Conservation (phyloP, 352 stramenopile genomes). For the Phytophthora pisi region DNA sequence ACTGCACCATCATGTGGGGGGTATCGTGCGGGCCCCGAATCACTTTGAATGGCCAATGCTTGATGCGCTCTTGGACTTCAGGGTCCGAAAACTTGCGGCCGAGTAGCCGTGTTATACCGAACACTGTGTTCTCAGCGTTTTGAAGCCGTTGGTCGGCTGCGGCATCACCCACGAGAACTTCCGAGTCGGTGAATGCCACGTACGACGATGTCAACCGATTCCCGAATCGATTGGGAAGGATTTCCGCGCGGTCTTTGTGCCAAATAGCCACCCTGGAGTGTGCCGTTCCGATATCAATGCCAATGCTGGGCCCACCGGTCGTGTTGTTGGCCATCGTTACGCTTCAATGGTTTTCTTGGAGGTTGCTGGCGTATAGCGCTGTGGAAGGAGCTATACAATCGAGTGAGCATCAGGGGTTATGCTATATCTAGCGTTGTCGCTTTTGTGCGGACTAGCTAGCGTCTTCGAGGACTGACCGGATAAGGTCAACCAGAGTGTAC, state of each 20-base stretch:
- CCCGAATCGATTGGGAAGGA: neutral
- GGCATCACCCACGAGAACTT: neutral
- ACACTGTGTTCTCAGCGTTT: constrained; percentile 4
- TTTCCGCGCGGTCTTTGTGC: neutral
- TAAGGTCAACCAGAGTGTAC: neutral
- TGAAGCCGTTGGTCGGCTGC: neutral
- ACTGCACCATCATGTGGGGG: constrained; percentile 3
- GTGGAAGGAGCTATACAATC: neutral
- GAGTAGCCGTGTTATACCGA: neutral
- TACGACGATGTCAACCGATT: neutral
- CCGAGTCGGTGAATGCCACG: neutral
- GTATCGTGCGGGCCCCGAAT: neutral
- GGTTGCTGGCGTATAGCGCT: neutral
- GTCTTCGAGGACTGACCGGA: neutral
- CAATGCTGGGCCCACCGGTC: neutral
- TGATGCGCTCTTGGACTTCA: constrained; percentile 1
- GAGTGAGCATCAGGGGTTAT: too few relatives aligned
- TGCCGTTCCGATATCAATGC: constrained; percentile 1
- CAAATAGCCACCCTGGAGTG: neutral
- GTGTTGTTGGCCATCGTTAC: neutral
- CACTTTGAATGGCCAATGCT: constrained; percentile 7
- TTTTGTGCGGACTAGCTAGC: neutral
- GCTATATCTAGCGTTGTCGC: neutral
- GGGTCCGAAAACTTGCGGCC: constrained; percentile 10
- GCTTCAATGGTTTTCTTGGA: neutral